Percentiles rank a stretch among this genome's conserved stretches.
Evolutionary conservation across 2,329 filamentous ascomycete species (phyloP).

Genomic region (Botrytis medusae): DNA sequence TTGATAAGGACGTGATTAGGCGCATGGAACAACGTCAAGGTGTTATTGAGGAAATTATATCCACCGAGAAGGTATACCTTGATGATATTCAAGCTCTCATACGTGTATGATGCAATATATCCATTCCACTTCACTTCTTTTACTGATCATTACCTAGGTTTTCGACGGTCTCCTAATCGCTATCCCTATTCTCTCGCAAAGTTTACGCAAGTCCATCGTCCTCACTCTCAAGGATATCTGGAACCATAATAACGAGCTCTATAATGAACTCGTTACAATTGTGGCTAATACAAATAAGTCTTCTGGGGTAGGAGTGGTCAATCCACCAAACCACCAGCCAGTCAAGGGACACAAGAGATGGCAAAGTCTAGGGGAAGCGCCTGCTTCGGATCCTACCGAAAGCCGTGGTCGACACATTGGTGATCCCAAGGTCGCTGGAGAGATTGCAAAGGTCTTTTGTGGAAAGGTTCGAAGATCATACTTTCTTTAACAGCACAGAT

Average conservation of each 20-base stretch:
- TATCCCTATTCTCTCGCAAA: conserved; percentile 62
- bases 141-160: conserved; percentile 54
- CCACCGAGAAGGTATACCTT: conserved; percentile 85
- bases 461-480: conserved; percentile 49
- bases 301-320: conserved; percentile 45
- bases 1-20: conserved; percentile 69
- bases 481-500: background rate
- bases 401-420: conserved; percentile 51
- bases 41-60: conserved; percentile 81
- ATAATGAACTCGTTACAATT: conserved; percentile 69
- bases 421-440: conserved; percentile 58
- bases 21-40: conserved; percentile 74
- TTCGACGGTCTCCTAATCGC: conserved; percentile 74
- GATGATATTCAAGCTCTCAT: conserved; percentile 82
- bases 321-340: conserved; percentile 14
- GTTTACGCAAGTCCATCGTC: conserved; percentile 71
- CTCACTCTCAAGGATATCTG: conserved; percentile 77
- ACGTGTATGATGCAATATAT: conserved; percentile 62
- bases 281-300: conserved; percentile 67
- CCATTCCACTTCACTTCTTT: conserved; percentile 71
- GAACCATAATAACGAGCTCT: conserved; percentile 77
- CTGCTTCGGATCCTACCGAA: conserved; percentile 40
- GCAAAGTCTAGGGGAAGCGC: conserved; percentile 44
- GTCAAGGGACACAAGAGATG: conserved; percentile 46
- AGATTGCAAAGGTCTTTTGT: conserved; percentile 61